Evolutionary conservation across 1,139 yeast species (phyloP).

Genomic region (Scheffersomyces lignicola): DNA sequence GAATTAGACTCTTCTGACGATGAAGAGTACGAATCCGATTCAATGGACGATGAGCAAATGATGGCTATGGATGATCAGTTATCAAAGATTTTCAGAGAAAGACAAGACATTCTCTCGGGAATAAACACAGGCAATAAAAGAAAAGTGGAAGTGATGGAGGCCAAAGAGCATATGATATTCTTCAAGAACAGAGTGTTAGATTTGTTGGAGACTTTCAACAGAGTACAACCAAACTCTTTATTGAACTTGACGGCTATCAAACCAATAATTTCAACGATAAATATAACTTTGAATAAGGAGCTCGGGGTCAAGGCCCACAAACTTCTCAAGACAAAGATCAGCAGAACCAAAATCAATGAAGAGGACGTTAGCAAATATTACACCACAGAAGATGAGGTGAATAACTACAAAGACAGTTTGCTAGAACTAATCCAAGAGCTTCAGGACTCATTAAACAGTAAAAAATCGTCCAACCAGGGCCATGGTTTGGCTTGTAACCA

Average conservation of each 20-base stretch:
- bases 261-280: slow-evolving; percentile 63
- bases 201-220: slow-evolving; percentile 63
- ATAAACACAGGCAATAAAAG: slow-evolving; percentile 61
- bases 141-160: slow-evolving; percentile 69
- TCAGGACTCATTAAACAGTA: slow-evolving; percentile 41
- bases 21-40: slow-evolving; percentile 63
- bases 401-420: slow-evolving; percentile 18
- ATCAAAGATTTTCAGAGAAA: slow-evolving; percentile 79
- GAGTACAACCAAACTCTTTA: slow-evolving; percentile 43
- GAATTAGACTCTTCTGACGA: slow-evolving; percentile 39
- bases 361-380: slow-evolving; percentile 20
- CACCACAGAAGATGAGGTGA: slow-evolving; percentile 17
- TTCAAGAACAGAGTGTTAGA: slow-evolving; percentile 81
- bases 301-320: slow-evolving; percentile 77
- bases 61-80: slow-evolving; percentile 88
- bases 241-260: slow-evolving; percentile 47
- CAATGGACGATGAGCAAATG: slow-evolving; percentile 97
- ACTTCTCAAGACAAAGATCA: slow-evolving; percentile 62
- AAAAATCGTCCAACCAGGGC: slow-evolving; percentile 47
- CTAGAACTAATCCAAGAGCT: slow-evolving; percentile 30
- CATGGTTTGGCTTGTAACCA: slow-evolving; percentile 60
- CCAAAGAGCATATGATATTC: slow-evolving; percentile 75
- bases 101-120: slow-evolving; percentile 59
- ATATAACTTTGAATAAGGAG: slow-evolving; percentile 65
- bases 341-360: slow-evolving; percentile 45